These are phyloP conservation scores for Plasmodium ovale DNA, from an alignment of 169 alveolate genomes.

Conservation along the genomic window DNA sequence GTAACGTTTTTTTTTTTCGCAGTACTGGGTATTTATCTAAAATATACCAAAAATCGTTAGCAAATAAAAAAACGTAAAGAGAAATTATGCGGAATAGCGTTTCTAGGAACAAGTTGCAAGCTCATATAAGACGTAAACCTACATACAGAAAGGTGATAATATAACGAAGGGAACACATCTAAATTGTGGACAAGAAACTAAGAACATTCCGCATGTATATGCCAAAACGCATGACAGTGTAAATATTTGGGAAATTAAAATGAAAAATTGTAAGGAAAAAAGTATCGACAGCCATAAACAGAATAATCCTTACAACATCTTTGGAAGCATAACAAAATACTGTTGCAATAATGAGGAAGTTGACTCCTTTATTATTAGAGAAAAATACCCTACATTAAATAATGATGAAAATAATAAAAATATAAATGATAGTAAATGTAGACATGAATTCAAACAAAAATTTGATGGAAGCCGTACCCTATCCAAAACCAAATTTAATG, in stretches of 20 bases:
- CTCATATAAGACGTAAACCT: no score
- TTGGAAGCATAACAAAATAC: conserved; percentile 27
- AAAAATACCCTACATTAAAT: background rate
- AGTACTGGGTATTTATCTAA: no score
- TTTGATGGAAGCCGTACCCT: background rate
- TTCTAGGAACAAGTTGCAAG: no score
- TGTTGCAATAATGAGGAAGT: conserved; percentile 23
- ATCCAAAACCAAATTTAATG: background rate
- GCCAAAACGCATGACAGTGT: background rate
- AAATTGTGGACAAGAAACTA: background rate
- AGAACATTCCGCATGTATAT: conserved; percentile 1
- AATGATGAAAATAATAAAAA: background rate
- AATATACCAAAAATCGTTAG: no score
- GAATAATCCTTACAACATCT: background rate
- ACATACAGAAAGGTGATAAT: no score
- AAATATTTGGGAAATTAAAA: background rate
- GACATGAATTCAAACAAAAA: conserved; percentile 1
- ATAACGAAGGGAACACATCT: background rate
- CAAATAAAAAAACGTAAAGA: no score
- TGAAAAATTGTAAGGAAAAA: background rate
- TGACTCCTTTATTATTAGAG: conserved; percentile 20
- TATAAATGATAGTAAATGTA: background rate
- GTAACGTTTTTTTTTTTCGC: no score
- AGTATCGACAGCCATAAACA: background rate
- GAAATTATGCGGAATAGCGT: no score